Percentiles rank a stretch among this genome's conserved stretches.
Conservation (phyloP, 352 stramenopile species). For the Phytopythium oedochilum region DNA sequence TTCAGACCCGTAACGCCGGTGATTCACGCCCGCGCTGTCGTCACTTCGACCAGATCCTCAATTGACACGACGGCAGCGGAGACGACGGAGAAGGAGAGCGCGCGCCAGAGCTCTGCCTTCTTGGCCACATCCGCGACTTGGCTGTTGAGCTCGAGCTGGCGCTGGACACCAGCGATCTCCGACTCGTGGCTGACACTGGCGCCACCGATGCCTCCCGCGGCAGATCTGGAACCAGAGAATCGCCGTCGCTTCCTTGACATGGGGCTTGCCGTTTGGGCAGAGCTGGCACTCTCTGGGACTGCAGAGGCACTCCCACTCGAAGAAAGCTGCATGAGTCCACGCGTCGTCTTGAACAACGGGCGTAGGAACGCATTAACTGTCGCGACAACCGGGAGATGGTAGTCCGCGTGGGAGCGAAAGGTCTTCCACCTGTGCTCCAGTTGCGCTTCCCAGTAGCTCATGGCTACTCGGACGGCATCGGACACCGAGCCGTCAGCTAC, state of each 20-base stretch:
- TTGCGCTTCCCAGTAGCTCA: constrained; percentile 3
- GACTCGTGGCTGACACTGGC: neutral
- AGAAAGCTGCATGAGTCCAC: neutral
- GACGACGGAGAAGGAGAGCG: constrained; percentile 20
- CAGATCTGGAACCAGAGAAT: constrained; percentile 2
- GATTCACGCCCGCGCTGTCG: too few species aligned
- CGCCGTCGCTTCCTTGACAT: constrained; percentile 4
- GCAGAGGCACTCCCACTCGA: neutral
- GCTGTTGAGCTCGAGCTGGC: constrained; percentile 18
- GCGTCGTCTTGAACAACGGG: neutral
- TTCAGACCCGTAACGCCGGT: too few species aligned
- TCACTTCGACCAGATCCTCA: constrained; percentile 8
- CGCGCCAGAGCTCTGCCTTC: constrained; percentile 34
- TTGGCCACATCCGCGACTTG: constrained; percentile 31
- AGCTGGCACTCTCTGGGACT: too few species aligned
- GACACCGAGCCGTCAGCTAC: neutral
- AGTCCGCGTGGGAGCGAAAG: neutral
- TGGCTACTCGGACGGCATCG: neutral
- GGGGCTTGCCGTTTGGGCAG: neutral
- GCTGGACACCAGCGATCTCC: constrained; percentile 20
- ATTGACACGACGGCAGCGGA: constrained; percentile 21
- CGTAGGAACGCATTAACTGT: neutral
- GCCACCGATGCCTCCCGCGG: neutral
- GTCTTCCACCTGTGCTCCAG: neutral
- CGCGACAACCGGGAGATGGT: neutral